Percentiles rank a stretch among this genome's conserved stretches.
Evolutionary conservation across 345 rosid genomes (phyloP).

Genomic region (Mangifera indica): DNA sequence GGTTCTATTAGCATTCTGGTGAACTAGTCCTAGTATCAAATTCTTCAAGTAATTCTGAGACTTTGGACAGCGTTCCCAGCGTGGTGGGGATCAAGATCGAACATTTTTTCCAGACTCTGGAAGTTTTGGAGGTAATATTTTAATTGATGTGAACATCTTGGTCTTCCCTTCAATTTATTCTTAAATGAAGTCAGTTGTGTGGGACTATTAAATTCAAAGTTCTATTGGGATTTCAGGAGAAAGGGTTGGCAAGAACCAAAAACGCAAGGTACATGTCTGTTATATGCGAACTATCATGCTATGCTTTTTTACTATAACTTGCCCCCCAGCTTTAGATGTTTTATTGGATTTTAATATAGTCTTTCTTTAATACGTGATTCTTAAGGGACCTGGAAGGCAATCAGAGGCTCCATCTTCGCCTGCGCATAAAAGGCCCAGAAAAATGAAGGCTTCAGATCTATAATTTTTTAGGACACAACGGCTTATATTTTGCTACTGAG

Average conservation of each 20-base stretch:
- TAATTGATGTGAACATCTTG: neutral
- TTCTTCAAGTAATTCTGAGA: slow-evolving; percentile 14
- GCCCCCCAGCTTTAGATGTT: neutral
- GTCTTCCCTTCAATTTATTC: slow-evolving; percentile 19
- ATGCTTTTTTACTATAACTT: neutral
- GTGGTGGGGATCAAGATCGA: slow-evolving; percentile 65
- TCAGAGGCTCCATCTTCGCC: slow-evolving; percentile 67
- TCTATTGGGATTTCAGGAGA: slow-evolving; percentile 56
- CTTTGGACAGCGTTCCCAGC: slow-evolving; percentile 42
- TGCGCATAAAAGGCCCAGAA: slow-evolving; percentile 86
- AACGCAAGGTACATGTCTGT: slow-evolving; percentile 60
- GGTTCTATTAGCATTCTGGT: neutral
- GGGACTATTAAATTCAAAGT: slow-evolving; percentile 4
- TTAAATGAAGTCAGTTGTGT: slow-evolving; percentile 6
- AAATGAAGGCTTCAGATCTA: slow-evolving; percentile 78
- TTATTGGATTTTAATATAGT: slow-evolving; percentile 17
- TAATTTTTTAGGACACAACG: slow-evolving; percentile 21
- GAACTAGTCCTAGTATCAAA: neutral
- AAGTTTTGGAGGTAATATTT: slow-evolving; percentile 73
- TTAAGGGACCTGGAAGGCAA: slow-evolving; percentile 75
- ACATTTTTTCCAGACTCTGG: slow-evolving; percentile 74
- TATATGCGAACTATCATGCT: neutral
- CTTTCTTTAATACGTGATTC: neutral
- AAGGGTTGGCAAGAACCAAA: slow-evolving; percentile 65
- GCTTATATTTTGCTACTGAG: neutral